Base-by-base conservation (phyloP, 208 protist genomes). In the Crithidia thermophila region DNA sequence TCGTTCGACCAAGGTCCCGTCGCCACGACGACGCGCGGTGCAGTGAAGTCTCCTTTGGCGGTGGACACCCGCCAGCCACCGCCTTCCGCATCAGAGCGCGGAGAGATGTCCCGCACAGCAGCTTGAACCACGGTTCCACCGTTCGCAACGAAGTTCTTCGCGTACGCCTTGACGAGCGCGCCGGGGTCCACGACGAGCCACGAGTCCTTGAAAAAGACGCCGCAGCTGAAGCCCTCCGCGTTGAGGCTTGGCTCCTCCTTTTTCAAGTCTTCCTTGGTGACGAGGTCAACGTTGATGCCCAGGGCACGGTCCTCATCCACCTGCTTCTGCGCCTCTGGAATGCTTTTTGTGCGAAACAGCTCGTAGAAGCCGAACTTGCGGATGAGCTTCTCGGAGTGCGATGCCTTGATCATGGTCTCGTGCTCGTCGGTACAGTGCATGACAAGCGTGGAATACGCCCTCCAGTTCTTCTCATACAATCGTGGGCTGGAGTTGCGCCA, bases 351-450 rank as follows among this genome's bases (percentile, higher is more conserved):
- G 8, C 51, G 59, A 45, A 59, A 72, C 3, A 77, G 52, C 43
- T 81, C 59, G 30, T 71, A 39, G 45, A 69, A 76, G 2, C 59
- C 64, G 4, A 27, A 11, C 23, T 64, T 61, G n/a, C 46, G 57
- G 11, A 77, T 55, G 4, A 82, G 60, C 5, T 64, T 53, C 43
- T 71, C 64, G 1, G 65, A 53, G 13, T 42, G 49, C 13, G 70
- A 45, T 14, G 58, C 45, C 0, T 55, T 60, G 25, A 71, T 70
- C 25, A 72, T 31, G 25, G 34, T 34, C 0, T 73, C 40, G 18
- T 67, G 64, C 69, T 76, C 56, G 28, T 20, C n/a, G 5, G 58
- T 58, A 36, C 55, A 70, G 28, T 71, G 70, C 3, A 52, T 62
- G 18, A 70, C 27, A 3, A 77, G 66, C 4, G 40, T 50, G 3